Base-by-base conservation (phyloP, 176 grass and related monocot species). In the Aechmea fasciata region DNA sequence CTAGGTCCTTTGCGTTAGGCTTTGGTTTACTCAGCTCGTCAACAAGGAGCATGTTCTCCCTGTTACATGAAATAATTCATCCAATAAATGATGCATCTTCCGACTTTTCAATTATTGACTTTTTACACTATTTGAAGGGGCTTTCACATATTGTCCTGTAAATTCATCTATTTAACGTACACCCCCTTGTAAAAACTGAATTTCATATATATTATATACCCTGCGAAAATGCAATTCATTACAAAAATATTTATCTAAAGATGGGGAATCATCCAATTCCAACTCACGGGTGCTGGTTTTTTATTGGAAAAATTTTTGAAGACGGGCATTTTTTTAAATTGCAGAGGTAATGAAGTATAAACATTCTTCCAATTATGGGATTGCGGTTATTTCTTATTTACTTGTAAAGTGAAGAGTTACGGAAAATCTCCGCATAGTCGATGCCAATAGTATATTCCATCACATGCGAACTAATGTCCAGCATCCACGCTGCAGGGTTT, bases 1-100 rank as follows among this genome's bases (percentile, higher is more conserved):
- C 65, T 7, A 97, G 72, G 22, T 92, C 89, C 15, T 77, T 48
- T 64, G 76, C 55, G 14, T 83, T 61, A 71, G 73, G 69, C 64
- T 85, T 73, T 83, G 76, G 82, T 57, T 71, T 68, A n/a, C 63
- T 76, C 50, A 92, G 66, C 47, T 87, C 89, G 66, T 90, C 86
- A 51, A 92, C 82, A 61, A 97, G 69, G 72, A 75, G 50, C 79
- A 75, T 82, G 69, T 87, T 97, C 11, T 81, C 82, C 84, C 93
- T 97, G 79, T 41, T 26, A 11, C 71, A 63, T 70, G 25, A 71
- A 53, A 28, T 41, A 67, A 57, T 2, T 2, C 50, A 78, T 76
- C 72, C 65, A n/a, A 12, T 76, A 63, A 51, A 70, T 78, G 54
- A 25, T 63, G 22, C n/a, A 33, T 57, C 51, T 33, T 52, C 66